Percentiles rank a stretch among this genome's conserved stretches.
phyloP scores from a whole-genome alignment of 441 rosid species.

The Jatropha podagrica region DNA sequence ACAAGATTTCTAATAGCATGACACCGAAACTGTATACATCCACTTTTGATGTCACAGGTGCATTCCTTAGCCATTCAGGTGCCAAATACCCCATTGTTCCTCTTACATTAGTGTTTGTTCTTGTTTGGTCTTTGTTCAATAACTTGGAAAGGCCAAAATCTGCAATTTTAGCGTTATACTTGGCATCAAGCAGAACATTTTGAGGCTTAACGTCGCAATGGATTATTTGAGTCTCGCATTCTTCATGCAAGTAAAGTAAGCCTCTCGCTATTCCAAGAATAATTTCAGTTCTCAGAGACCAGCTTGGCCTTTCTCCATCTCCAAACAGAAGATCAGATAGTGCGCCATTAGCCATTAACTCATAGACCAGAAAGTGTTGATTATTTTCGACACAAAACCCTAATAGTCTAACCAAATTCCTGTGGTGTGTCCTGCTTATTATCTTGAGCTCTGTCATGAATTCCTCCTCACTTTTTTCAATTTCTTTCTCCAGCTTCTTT shows the following conservation, averaged over 20 bases:
- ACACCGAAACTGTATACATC: conserved; percentile 36
- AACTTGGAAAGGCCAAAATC: conserved; percentile 37
- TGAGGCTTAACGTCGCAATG: conserved; percentile 39
- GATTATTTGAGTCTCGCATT: conserved; percentile 32
- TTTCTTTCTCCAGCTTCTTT: conserved; percentile 21
- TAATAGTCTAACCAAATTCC: conserved; percentile 24
- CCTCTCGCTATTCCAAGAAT: conserved; percentile 30
- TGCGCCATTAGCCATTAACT: conserved; percentile 27
- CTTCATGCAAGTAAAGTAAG: conserved; percentile 33
- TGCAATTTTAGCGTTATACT: conserved; percentile 25
- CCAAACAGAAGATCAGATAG: conserved; percentile 25
- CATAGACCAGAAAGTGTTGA: conserved; percentile 27
- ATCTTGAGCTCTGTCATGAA: conserved; percentile 31
- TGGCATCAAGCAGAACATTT: conserved; percentile 28
- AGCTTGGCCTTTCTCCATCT: conserved; percentile 22
- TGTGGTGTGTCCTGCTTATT: conserved; percentile 30
- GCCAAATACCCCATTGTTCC: conserved; percentile 36
- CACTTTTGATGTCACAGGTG: conserved; percentile 29
- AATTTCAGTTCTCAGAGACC: conserved; percentile 26
- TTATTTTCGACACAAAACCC: conserved; percentile 29
- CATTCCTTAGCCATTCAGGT: conserved; percentile 35
- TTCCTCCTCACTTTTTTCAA: conserved; percentile 23
- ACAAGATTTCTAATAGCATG: conserved; percentile 31
- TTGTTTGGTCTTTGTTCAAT: conserved; percentile 30
- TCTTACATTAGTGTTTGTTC: conserved; percentile 26